Percentiles rank a stretch among this genome's conserved stretches.
Conservation (phyloP, 768 basidiomycete species). For the Rhodotorula babjevae region DNA sequence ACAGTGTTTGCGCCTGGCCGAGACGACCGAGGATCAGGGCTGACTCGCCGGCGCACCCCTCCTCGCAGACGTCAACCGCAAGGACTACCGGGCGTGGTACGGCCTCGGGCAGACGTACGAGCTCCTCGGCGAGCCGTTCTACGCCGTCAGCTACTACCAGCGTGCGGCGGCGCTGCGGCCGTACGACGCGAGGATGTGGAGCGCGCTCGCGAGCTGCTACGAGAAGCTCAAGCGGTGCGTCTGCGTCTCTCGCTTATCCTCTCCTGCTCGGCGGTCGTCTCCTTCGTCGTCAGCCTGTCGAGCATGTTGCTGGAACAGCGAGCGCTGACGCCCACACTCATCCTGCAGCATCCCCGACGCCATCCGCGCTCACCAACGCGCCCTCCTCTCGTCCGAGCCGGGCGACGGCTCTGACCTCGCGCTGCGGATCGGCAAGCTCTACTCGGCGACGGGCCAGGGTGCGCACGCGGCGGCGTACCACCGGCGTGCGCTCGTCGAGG, state of each 20-base stretch:
- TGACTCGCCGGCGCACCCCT: not conserved
- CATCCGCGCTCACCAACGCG: conserved; percentile 83
- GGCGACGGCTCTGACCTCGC: conserved; percentile 31
- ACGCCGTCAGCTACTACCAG: conserved; percentile 93
- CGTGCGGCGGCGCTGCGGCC: conserved; percentile 92
- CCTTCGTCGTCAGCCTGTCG: no score
- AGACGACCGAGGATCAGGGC: no score
- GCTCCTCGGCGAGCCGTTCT: conserved; percentile 91
- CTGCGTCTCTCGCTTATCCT: not conserved
- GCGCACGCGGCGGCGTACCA: conserved; percentile 72
- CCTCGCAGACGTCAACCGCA: conserved; percentile 77
- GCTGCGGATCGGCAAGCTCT: conserved; percentile 67
- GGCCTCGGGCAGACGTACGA: conserved; percentile 98
- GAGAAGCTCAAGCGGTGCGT: conserved; percentile 79
- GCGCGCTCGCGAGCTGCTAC: conserved; percentile 87
- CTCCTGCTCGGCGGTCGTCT: not conserved
- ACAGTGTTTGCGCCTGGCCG: no score
- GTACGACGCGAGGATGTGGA: conserved; percentile 94
- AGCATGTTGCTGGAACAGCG: no score
- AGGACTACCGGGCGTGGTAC: conserved; percentile 98
- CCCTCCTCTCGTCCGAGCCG: conserved; percentile 52
- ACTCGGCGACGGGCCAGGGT: conserved; percentile 63
- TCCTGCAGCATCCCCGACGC: conserved; percentile 70
- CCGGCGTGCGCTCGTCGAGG: conserved; percentile 55
- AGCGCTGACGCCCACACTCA: not conserved